These are phyloP conservation scores for Sindora glabra DNA, from an alignment of 306 rosid species.

Conservation along the genomic window DNA sequence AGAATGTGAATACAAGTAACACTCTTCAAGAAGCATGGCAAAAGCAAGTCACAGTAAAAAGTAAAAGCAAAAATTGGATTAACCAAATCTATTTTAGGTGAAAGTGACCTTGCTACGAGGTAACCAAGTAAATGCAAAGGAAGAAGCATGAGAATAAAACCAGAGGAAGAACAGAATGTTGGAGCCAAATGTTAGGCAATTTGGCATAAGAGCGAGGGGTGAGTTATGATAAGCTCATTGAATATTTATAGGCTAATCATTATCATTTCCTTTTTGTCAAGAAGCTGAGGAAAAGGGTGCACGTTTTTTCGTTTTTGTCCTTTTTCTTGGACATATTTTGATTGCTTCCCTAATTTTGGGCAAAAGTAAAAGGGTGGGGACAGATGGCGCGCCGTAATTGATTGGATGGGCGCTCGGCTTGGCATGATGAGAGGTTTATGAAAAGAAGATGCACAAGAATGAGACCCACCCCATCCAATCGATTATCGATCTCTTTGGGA, in stretches of 20 bases:
- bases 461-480: slow-evolving; percentile 60
- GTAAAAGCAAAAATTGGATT: slow-evolving; percentile 11
- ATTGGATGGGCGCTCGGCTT: slow-evolving; percentile 35
- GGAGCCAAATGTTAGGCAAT: slow-evolving; percentile 17
- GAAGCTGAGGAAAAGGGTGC: slow-evolving; percentile 23
- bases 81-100: slow-evolving; percentile 22
- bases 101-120: slow-evolving; percentile 15
- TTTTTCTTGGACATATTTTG: neutral
- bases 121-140: slow-evolving; percentile 19
- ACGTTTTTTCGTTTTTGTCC: slow-evolving; percentile 1
- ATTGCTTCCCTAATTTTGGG: slow-evolving; percentile 5
- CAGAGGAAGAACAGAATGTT: slow-evolving; percentile 15
- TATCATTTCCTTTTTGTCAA: slow-evolving; percentile 32
- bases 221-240: slow-evolving; percentile 47
- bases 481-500: slow-evolving; percentile 86
- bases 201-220: slow-evolving; percentile 8
- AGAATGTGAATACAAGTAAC: no score
- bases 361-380: slow-evolving; percentile 34
- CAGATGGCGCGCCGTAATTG: slow-evolving; percentile 49
- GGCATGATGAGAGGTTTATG: slow-evolving; percentile 39
- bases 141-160: slow-evolving; percentile 16
- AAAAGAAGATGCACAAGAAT: slow-evolving; percentile 42
- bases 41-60: slow-evolving; percentile 18
- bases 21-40: no score
- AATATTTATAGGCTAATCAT: slow-evolving; percentile 48